phyloP scores from a whole-genome alignment of 1,139 yeast genomes.

The Taphrina communis region DNA sequence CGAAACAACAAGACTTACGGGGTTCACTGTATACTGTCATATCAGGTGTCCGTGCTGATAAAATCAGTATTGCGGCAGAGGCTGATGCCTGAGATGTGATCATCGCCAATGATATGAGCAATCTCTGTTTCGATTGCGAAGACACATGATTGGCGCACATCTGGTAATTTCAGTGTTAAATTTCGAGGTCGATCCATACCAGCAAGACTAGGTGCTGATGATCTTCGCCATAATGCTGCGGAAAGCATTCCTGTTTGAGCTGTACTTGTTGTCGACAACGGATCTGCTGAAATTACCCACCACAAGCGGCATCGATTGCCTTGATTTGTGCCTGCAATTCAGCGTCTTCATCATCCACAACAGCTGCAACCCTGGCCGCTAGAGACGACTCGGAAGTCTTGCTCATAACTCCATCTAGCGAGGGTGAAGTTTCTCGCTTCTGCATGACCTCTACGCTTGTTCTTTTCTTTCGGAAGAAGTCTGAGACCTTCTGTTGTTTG shows the following conservation, averaged over 20 bases:
- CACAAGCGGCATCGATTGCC: constrained; percentile 41
- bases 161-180: not conserved
- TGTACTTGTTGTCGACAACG: not conserved
- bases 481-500: constrained; percentile 27
- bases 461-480: constrained; percentile 18
- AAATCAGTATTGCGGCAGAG: no score
- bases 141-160: constrained; percentile 1
- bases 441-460: not conserved
- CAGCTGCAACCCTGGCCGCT: not conserved
- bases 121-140: no score
- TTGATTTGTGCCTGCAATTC: constrained; percentile 8
- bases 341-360: not conserved
- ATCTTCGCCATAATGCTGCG: not conserved
- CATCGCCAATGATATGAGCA: no score
- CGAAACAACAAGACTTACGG: not conserved
- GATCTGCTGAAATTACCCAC: not conserved
- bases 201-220: not conserved
- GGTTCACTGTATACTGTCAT: not conserved
- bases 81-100: no score
- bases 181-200: constrained; percentile 4
- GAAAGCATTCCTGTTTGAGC: no score
- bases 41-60: no score
- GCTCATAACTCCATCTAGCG: not conserved
- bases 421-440: not conserved
- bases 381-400: not conserved